Percentiles rank a stretch among this genome's conserved stretches.
These are phyloP conservation scores for Globisporangium recalcitrans DNA, from an alignment of 352 stramenopile species.

Conservation along the genomic window DNA sequence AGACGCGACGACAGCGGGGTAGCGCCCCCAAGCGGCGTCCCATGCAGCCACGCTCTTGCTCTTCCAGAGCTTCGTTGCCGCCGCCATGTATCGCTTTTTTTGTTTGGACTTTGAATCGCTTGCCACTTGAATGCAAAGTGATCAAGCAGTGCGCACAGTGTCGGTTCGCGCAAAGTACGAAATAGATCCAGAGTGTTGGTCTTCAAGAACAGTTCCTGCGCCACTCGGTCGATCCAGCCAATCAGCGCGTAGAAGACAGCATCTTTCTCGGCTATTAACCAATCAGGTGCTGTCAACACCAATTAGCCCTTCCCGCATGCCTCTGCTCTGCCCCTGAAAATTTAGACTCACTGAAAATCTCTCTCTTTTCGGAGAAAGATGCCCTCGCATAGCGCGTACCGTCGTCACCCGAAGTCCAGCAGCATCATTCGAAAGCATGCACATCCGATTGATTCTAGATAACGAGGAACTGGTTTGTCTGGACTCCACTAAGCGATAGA, in stretches of 20 bases:
- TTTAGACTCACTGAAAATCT: background rate
- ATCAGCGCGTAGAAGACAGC: background rate
- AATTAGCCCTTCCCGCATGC: background rate
- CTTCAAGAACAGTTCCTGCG: background rate
- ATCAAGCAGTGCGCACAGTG: background rate
- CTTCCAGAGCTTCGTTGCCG: conserved; percentile 24
- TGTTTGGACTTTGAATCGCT: background rate
- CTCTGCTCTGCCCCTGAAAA: background rate
- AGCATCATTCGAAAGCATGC: background rate
- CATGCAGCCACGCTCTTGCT: conserved; percentile 25
- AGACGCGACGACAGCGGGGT: conserved; percentile 33
- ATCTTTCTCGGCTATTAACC: background rate
- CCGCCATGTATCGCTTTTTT: no score
- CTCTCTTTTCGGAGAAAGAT: background rate
- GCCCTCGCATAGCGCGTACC: background rate
- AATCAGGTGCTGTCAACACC: background rate
- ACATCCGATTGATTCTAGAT: background rate
- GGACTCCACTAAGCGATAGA: background rate
- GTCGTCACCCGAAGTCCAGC: background rate
- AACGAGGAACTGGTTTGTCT: background rate
- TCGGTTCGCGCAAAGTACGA: background rate
- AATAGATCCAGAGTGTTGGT: conserved; percentile 3
- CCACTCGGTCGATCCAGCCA: background rate
- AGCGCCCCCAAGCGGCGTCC: conserved; percentile 31
- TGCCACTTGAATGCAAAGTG: background rate